A percentile compares a stretch with the other conserved stretches of the same genome.
phyloP scores from a whole-genome alignment of 352 stramenopile genomes.

The Globisporangium viniferum region DNA sequence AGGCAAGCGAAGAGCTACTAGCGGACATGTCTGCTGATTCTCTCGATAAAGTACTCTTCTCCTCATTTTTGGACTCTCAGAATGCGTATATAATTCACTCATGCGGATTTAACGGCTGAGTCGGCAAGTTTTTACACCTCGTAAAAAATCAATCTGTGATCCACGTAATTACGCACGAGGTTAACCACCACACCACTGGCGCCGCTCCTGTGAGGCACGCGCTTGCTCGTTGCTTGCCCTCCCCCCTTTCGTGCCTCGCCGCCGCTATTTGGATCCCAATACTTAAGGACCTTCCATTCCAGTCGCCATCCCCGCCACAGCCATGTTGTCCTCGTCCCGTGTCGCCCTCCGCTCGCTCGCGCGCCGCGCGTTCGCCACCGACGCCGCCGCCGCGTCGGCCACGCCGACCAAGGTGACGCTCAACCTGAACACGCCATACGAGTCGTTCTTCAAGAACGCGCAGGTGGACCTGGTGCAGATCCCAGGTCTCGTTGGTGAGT shows the following conservation, averaged over 20 bases:
- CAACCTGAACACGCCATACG: conserved; percentile 81
- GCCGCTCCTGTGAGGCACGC: neutral
- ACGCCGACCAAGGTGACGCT: conserved; percentile 81
- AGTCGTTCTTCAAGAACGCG: conserved; percentile 78
- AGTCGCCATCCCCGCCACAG: neutral
- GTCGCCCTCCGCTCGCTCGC: conserved; percentile 52
- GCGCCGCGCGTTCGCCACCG: conserved; percentile 47
- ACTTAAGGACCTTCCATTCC: conserved; percentile 8
- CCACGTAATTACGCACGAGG: neutral
- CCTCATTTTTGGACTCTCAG: neutral
- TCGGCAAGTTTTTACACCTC: neutral
- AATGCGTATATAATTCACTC: neutral
- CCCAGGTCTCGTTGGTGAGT: conserved; percentile 94
- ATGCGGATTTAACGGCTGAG: neutral
- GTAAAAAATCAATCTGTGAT: neutral
- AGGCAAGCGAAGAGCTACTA: no score
- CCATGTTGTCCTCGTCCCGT: conserved; percentile 53
- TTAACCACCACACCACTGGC: neutral
- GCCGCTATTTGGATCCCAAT: conserved; percentile 8
- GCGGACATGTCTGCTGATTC: neutral
- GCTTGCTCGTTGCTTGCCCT: neutral
- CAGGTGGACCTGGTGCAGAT: conserved; percentile 93
- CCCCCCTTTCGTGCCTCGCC: neutral
- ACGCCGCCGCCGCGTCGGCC: conserved; percentile 29
- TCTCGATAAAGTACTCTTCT: neutral